Base-by-base conservation (phyloP, 2,329 filamentous ascomycete genomes). In the Cytospora leucostoma region DNA sequence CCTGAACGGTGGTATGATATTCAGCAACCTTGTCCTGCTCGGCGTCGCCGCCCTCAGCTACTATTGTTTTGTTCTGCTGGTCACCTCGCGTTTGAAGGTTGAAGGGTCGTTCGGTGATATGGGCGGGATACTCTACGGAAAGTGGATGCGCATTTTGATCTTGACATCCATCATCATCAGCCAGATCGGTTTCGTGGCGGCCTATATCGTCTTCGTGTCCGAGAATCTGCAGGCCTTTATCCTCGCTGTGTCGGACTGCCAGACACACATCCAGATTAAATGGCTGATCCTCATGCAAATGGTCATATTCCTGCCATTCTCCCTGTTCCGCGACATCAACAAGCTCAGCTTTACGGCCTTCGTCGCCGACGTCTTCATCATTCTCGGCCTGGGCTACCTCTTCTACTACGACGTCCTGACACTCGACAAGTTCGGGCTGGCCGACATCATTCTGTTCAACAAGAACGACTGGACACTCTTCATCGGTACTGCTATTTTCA, bases 401-500 rank as follows among this genome's bases (percentile, higher is more conserved):
- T 96, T 97, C 74, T 98, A 97, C 79, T 98, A 93, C 77, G 95
- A 98, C 72, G 83, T 98, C 67, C 80, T 90, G 69, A 97, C 94
- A 1, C 88, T 99, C 58, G 87, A 87, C 67, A 81, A 79, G 55
- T 82, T 92, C 62, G 92, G 92, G 13, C 78, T 97, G 32, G 84
- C 92, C 6, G 95, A 99, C 74, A 93, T 98, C 71, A 85, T 90
- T 69, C 84, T 90, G 71, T 98, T 99, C 83, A 99, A 99, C 79
- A 77, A 89, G 49, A 87, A 90, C 65, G 89, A 93, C 74, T 99
- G 96, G 95, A 97, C 95, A 0, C 84, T 99, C 5, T 98, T 99
- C 75, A 99, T 99, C 70, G 96, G 95, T 66, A 99, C 96, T 0
- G 95, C 96, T 34, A 98, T 99, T 74, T 99, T 99, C 79, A 98